Evolutionary conservation across 1,139 yeast species (phyloP).

Genomic region (Taphrina confusa): DNA sequence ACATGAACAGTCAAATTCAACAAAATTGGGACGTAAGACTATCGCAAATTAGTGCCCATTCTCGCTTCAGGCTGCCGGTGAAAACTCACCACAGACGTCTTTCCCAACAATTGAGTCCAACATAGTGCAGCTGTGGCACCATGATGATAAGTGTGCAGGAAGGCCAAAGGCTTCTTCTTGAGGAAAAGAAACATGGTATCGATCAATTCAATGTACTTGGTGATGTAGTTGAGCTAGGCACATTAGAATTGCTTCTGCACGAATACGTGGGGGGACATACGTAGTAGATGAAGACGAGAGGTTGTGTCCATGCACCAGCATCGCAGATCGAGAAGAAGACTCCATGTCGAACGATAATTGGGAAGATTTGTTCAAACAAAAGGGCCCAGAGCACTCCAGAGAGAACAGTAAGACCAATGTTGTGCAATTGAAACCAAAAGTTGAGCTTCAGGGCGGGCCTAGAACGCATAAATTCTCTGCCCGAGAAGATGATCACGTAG

Average conservation of each 20-base stretch:
- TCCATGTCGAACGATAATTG: slow-evolving; percentile 76
- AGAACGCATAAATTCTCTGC: slow-evolving; percentile 60
- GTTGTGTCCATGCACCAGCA: slow-evolving; percentile 78
- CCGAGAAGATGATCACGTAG: slow-evolving; percentile 82
- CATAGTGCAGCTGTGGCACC: slow-evolving; percentile 97
- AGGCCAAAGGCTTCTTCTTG: slow-evolving; percentile 72
- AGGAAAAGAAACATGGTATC: slow-evolving; percentile 91
- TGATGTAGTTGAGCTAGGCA: slow-evolving; percentile 34
- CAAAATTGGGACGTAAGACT: slow-evolving; percentile 89
- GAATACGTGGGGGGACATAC: slow-evolving; percentile 43
- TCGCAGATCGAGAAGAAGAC: slow-evolving; percentile 82
- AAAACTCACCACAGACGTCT: slow-evolving; percentile 60
- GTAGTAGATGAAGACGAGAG: slow-evolving; percentile 73
- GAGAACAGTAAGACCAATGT: slow-evolving; percentile 67
- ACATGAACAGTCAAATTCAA: slow-evolving; percentile 92
- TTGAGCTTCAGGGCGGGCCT: slow-evolving; percentile 70
- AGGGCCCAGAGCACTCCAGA: slow-evolving; percentile 69
- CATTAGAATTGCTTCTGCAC: not conserved
- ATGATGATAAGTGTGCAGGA: slow-evolving; percentile 91
- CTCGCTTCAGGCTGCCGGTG: no score
- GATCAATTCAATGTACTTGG: slow-evolving; percentile 69
- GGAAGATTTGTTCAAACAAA: slow-evolving; percentile 79
- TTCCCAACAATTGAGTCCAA: slow-evolving; percentile 88
- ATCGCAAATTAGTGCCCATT: not conserved
- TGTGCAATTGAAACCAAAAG: slow-evolving; percentile 76